Evolutionary conservation across 495 filamentous ascomycete species (phyloP), one percentile per base, ranked within the genome.

Genomic region (Penicillium simplicissimum): DNA sequence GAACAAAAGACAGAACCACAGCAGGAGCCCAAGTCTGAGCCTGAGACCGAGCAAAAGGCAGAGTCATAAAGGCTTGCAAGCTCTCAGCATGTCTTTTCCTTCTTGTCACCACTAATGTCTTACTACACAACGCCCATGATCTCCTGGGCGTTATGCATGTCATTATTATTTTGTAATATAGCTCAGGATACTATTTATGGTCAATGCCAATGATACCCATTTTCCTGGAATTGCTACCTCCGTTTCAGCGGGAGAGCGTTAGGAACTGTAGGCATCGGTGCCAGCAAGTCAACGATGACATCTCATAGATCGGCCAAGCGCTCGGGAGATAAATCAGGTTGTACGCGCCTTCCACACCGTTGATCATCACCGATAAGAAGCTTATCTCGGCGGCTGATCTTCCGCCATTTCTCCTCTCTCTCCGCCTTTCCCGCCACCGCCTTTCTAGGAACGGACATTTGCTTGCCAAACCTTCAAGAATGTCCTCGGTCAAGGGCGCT

Each of bases 181-280:
- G 68, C 65, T 65, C 58, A 71, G 61, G 67, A 69, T 63, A 53
- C 59, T 64, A 38, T 63, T 67, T 54, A 67, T 71, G 68, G 60
- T 65, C 71, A 76, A 76, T 77, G 69, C 68, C 69, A 75, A 75
- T 76, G 73, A 77, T 77, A 77, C 74, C 75, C 75, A 67, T 72
- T 58, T 23, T 52, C 43, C 57, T 65, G 57, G 28, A 49, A 34
- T 3, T 28, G 7, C 15, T 6, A 19, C 17, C 6, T 33, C n/a
- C 8, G 33, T 19, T 11, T 33, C 14, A 17, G n/a, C n/a, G n/a
- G n/a, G 21, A 34, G 10, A 35, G 15, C 7, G 35, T 31, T 31
- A 31, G 28, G 7, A 7, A 31, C 28, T 31, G 28, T 31, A 34
- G 51, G 35, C 2, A 53, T 14, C 5, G 21, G 21, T 53, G 17